Evolutionary conservation across 1,284 basidiomycete species (phyloP).

Genomic region (Sporisorium iseilematis-ciliati): DNA sequence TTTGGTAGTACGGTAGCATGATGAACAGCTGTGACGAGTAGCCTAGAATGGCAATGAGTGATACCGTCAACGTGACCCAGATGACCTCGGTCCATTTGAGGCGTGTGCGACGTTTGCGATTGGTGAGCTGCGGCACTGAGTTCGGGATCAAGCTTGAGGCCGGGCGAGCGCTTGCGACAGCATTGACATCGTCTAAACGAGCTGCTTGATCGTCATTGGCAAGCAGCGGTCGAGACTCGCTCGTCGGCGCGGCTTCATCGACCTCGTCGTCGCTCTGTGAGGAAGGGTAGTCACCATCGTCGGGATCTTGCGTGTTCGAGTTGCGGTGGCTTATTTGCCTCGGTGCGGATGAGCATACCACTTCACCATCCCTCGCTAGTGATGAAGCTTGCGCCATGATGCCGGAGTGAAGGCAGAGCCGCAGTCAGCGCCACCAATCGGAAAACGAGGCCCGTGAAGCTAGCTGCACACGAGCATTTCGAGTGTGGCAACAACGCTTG

Average conservation of each 20-base stretch:
- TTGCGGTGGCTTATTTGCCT: neutral
- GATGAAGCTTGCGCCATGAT: neutral
- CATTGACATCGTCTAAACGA: neutral
- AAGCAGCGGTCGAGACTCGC: conserved; percentile 14
- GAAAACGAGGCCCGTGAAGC: neutral
- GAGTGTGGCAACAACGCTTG: too few relatives aligned
- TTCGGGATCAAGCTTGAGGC: neutral
- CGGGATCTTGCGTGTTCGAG: neutral
- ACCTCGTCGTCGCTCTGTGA: conserved; percentile 37
- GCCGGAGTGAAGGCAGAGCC: neutral
- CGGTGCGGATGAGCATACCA: neutral
- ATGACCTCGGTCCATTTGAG: conserved; percentile 48
- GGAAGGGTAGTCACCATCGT: conserved; percentile 23
- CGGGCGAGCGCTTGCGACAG: too few relatives aligned
- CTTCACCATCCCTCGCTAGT: neutral
- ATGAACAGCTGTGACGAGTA: conserved; percentile 60
- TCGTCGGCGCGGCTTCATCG: neutral
- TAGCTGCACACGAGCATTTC: too few relatives aligned
- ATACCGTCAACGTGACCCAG: conserved; percentile 31
- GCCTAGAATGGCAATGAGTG: conserved; percentile 59
- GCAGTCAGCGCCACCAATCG: neutral
- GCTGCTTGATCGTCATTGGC: neutral
- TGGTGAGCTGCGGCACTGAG: neutral
- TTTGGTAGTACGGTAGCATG: conserved; percentile 60
- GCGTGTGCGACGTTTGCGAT: conserved; percentile 24